Evolutionary conservation across 2,329 filamentous ascomycete species (phyloP).

Genomic region (Phyllosticta capitalensis): DNA sequence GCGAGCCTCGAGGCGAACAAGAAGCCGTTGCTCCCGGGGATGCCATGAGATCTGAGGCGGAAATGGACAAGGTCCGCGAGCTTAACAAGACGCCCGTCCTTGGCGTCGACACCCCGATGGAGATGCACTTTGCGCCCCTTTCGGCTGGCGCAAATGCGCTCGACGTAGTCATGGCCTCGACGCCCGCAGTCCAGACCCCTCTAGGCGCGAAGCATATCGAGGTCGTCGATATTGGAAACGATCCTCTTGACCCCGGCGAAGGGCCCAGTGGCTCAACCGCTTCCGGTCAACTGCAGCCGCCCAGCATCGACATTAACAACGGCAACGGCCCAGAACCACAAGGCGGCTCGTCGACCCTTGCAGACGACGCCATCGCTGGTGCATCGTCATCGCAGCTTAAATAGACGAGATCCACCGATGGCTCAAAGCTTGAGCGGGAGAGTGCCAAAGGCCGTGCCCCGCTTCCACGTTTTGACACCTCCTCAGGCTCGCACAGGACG

Average conservation of each 20-base stretch:
- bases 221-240: background rate
- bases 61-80: background rate
- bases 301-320: background rate
- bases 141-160: background rate
- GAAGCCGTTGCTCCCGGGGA: background rate
- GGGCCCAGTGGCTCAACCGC: background rate
- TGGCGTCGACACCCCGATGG: conserved; percentile 2
- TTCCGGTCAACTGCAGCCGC: background rate
- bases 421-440: background rate
- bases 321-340: background rate
- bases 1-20: background rate
- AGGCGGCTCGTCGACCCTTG: background rate
- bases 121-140: background rate
- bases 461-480: background rate
- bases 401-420: background rate
- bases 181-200: background rate
- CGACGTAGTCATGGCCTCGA: background rate
- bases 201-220: background rate
- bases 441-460: background rate
- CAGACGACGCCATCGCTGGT: background rate
- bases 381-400: background rate
- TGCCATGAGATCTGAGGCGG: background rate
- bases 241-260: background rate
- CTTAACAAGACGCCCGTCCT: background rate
- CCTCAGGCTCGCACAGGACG: no score